Conservation (phyloP, 2,329 filamentous ascomycete species). For the Aspergillus chevalieri region DNA sequence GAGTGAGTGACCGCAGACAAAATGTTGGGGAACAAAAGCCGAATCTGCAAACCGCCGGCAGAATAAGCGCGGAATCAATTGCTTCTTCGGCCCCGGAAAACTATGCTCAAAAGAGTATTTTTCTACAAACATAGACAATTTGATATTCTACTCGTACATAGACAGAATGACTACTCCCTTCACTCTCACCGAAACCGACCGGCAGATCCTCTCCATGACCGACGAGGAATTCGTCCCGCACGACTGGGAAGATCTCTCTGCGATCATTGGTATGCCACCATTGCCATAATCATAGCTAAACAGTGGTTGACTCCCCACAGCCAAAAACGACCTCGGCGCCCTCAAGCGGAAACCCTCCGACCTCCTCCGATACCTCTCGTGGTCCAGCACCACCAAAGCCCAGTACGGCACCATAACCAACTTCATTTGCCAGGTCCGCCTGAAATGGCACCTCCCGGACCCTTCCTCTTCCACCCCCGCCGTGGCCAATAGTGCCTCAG, state of each 20-base stretch:
- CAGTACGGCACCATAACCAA: constrained; percentile 51
- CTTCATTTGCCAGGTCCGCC: constrained; percentile 51
- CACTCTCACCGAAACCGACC: constrained; percentile 46
- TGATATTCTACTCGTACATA: neutral
- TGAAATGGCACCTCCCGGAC: constrained; percentile 44
- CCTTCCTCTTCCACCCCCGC: constrained; percentile 7
- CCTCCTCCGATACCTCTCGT: constrained; percentile 54
- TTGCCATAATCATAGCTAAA: constrained; percentile 1
- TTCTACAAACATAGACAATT: neutral
- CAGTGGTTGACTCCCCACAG: constrained; percentile 16
- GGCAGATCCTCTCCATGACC: constrained; percentile 43
- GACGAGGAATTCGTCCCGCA: constrained; percentile 49
- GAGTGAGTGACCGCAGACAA: constrained; percentile 1
- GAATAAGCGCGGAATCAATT: neutral
- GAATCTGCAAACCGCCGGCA: constrained; percentile 13
- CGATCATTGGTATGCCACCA: constrained; percentile 44
- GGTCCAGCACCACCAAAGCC: constrained; percentile 50
- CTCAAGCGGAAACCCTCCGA: constrained; percentile 56
- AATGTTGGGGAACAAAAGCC: constrained; percentile 5
- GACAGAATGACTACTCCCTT: constrained; percentile 27
- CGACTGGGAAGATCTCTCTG: constrained; percentile 47
- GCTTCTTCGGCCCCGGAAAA: neutral
- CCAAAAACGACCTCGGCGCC: constrained; percentile 48
- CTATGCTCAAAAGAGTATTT: neutral
- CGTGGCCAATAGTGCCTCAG: constrained; percentile 12